Evolutionary conservation across 371 early-diverging fungal genomes (phyloP), one percentile per base, ranked within the genome.

Genomic region (Mucor sp.): DNA sequence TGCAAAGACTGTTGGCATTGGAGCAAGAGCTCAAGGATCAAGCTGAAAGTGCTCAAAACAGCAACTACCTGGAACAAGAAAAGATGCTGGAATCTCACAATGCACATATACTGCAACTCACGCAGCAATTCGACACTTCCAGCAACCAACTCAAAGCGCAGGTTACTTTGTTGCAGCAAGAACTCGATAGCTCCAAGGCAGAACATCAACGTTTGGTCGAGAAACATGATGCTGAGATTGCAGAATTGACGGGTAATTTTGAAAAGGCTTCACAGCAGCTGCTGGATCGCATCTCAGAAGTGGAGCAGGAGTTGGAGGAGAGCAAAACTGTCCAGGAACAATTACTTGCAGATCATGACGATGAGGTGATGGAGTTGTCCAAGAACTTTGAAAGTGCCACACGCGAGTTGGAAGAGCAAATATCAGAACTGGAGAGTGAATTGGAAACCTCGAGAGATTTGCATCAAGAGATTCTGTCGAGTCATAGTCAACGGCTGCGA

Each of bases 381-480:
- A 60, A 62, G 19, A 25, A 60, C 5, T 41, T 71, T 12, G 71
- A 68, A 25, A 32, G 32, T 2, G 67, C 68, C 43, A 43, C 55
- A 1, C 56, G 60, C 17, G 71, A 76, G 37, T 66, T 73, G n/a
- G 71, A 73, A 47, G 47, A 57, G 1, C 47, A 65, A 21, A 65
- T 65, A 3, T 60, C 60, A 17, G 32, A 33, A 21, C 14, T 61
- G 14, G 47, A 61, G 30, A 61, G 47, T 47, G 47, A 61, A 47
- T 32, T 47, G 12, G 61, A 61, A 19, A 21, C 19, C 1, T 28
- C 48, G 6, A 61, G 28, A 17, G 61, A 43, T 15, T 30, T 61
- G 27, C 61, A 61, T 14, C 15, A 60, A 17, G 60, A 60, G 12
- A 60, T 60, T 17, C 21, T 60, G 27, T 25, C 27, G 3, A 60